Percentiles rank a stretch among this genome's conserved stretches.
Evolutionary conservation across 371 early-diverging fungal species (phyloP).

Genomic region (Phascolomyces articulosus): DNA sequence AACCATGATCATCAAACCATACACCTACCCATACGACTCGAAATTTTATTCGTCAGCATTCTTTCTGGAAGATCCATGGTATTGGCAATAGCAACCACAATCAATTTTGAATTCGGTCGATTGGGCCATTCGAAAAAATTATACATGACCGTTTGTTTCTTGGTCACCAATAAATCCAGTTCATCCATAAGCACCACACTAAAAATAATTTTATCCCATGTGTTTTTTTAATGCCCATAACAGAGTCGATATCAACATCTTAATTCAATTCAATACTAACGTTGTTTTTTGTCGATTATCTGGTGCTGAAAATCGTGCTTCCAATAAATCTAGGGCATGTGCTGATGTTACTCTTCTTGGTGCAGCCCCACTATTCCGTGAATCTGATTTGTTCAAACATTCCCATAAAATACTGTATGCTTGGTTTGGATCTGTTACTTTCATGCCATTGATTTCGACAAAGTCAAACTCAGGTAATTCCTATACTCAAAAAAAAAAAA

Average conservation of each 20-base stretch:
- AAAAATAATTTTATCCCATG: not conserved
- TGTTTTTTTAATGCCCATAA: not conserved
- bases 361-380: not conserved
- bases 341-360: slow-evolving; percentile 61
- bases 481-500: slow-evolving; percentile 39
- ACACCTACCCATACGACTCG: slow-evolving; percentile 85
- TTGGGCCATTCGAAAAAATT: slow-evolving; percentile 99
- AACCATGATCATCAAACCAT: not conserved
- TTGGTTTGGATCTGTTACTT: slow-evolving; percentile 89
- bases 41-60: slow-evolving; percentile 88
- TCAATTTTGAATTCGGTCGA: slow-evolving; percentile 75
- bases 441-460: slow-evolving; percentile 97
- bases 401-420: slow-evolving; percentile 88
- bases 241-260: too few species aligned
- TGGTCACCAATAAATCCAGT: slow-evolving; percentile 92
- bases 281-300: slow-evolving; percentile 42
- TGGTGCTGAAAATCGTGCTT: slow-evolving; percentile 62
- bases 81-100: slow-evolving; percentile 97
- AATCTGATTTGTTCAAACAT: slow-evolving; percentile 41
- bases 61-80: slow-evolving; percentile 99
- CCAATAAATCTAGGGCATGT: slow-evolving; percentile 80
- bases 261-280: slow-evolving; percentile 23
- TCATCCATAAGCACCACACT: slow-evolving; percentile 98
- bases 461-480: slow-evolving; percentile 77
- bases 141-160: slow-evolving; percentile 94